Evolutionary conservation across 2,329 filamentous ascomycete species (phyloP).

Genomic region (Fusarium austroafricanum): DNA sequence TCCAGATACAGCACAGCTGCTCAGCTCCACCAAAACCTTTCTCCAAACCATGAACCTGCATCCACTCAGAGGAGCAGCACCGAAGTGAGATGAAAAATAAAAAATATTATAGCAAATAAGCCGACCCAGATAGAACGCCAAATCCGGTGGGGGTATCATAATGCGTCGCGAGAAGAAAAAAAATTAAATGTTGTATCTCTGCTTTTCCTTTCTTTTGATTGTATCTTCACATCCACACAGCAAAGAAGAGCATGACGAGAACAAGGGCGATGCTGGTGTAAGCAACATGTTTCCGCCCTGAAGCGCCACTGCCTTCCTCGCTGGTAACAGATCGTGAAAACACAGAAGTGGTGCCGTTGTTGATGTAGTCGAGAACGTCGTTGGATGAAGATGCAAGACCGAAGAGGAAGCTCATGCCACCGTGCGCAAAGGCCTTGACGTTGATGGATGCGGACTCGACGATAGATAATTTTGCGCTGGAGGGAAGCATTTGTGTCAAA

Average conservation of each 20-base stretch:
- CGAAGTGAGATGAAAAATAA: not conserved
- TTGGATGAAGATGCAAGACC: slow-evolving; percentile 81
- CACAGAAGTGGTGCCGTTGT: slow-evolving; percentile 86
- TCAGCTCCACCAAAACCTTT: slow-evolving; percentile 19
- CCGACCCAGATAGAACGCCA: slow-evolving; percentile 44
- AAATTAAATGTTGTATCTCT: slow-evolving; percentile 5
- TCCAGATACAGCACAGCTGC: slow-evolving; percentile 31
- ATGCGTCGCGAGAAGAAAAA: slow-evolving; percentile 23
- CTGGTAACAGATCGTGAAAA: slow-evolving; percentile 81
- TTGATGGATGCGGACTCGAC: slow-evolving; percentile 80
- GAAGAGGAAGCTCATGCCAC: slow-evolving; percentile 85
- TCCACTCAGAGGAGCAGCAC: slow-evolving; percentile 8
- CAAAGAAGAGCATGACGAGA: slow-evolving; percentile 46
- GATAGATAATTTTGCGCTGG: slow-evolving; percentile 89
- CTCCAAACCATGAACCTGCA: slow-evolving; percentile 17
- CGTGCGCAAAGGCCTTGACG: slow-evolving; percentile 80
- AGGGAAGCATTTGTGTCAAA: slow-evolving; percentile 83
- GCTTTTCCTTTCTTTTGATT: not conserved
- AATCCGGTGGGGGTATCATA: slow-evolving; percentile 45
- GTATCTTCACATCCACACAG: slow-evolving; percentile 43
- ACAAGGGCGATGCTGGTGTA: slow-evolving; percentile 46
- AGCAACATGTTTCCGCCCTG: slow-evolving; percentile 46
- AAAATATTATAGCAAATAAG: slow-evolving; percentile 28
- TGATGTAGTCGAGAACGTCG: slow-evolving; percentile 85
- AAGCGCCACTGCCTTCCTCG: slow-evolving; percentile 71